A percentile compares a stretch with the other conserved stretches of the same genome.
These are phyloP conservation scores for Cladosporium halotolerans DNA, from an alignment of 2,329 filamentous ascomycete species.

Conservation along the genomic window DNA sequence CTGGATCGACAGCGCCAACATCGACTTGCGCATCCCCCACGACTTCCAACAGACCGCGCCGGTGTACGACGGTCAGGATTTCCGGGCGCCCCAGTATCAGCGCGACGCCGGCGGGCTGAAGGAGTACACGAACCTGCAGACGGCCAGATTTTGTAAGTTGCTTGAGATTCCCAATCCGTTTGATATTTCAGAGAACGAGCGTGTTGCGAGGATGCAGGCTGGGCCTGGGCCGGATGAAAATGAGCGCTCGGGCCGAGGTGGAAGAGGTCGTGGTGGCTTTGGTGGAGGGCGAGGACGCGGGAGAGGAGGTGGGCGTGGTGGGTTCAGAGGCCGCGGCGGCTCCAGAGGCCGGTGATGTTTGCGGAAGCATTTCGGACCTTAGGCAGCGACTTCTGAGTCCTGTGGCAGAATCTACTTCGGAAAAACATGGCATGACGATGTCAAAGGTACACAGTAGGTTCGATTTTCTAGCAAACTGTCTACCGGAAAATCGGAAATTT, in stretches of 20 bases:
- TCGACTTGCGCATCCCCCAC: conserved; percentile 62
- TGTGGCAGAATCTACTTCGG: no score
- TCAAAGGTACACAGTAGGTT: no score
- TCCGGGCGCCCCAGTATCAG: conserved; percentile 23
- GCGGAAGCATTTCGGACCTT: not conserved
- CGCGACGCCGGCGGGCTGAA: conserved; percentile 45
- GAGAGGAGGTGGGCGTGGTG: conserved; percentile 14
- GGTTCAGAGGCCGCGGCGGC: conserved; percentile 10
- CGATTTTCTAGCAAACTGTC: no score
- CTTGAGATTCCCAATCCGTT: conserved; percentile 72
- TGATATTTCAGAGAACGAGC: conserved; percentile 66
- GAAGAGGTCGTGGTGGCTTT: conserved; percentile 18
- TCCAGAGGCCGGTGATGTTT: not conserved
- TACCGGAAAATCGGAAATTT: no score
- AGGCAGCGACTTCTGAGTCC: not conserved
- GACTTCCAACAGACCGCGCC: conserved; percentile 76
- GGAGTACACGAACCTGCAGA: conserved; percentile 87
- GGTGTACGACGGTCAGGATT: conserved; percentile 43
- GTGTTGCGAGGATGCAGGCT: conserved; percentile 49
- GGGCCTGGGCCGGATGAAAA: conserved; percentile 46
- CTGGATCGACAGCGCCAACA: conserved; percentile 68
- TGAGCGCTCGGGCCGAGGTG: conserved; percentile 17
- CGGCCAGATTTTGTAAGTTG: conserved; percentile 70
- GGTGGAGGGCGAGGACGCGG: conserved; percentile 17
- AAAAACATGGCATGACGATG: no score